Conservation (phyloP, 2,329 filamentous ascomycete species). For the Colletotrichum viniferum region DNA sequence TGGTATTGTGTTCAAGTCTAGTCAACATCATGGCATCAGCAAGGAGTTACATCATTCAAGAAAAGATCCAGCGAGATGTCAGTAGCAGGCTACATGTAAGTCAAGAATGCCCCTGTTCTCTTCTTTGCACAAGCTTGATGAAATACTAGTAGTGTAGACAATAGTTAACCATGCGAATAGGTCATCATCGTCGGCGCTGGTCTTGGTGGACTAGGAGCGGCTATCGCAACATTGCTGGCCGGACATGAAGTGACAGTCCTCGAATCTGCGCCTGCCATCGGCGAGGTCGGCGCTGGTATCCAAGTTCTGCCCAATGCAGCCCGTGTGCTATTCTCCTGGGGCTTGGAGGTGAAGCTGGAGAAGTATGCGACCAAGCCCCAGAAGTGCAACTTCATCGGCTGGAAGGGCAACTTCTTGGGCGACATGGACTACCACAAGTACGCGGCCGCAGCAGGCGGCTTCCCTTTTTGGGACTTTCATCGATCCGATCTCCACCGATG, state of each 20-base stretch:
- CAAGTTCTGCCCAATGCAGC: conserved; percentile 21
- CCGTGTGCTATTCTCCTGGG: conserved; percentile 21
- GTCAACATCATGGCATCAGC: not conserved
- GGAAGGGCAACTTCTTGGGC: conserved; percentile 22
- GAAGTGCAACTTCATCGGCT: conserved; percentile 17
- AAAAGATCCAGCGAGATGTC: not conserved
- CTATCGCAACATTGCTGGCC: conserved; percentile 7
- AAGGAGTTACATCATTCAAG: not conserved
- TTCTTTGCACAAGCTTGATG: not conserved
- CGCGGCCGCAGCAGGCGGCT: conserved; percentile 15
- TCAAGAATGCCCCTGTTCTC: fast-evolving
- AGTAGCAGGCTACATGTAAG: conserved; percentile 3
- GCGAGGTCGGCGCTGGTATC: conserved; percentile 25
- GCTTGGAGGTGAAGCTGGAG: conserved; percentile 16
- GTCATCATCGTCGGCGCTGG: conserved; percentile 22
- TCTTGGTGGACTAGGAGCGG: conserved; percentile 18
- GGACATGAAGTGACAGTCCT: conserved; percentile 21
- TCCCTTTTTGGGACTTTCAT: conserved; percentile 22
- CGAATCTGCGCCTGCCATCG: conserved; percentile 15
- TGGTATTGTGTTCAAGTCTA: not conserved
- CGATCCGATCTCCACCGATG: conserved; percentile 22
- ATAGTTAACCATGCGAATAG: not conserved
- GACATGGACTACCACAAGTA: conserved; percentile 16
- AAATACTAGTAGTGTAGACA: not conserved
- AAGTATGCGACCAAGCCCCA: conserved; percentile 22